These are phyloP conservation scores for Picea mariana DNA, from an alignment of 83 land plant genomes.

Conservation along the genomic window DNA sequence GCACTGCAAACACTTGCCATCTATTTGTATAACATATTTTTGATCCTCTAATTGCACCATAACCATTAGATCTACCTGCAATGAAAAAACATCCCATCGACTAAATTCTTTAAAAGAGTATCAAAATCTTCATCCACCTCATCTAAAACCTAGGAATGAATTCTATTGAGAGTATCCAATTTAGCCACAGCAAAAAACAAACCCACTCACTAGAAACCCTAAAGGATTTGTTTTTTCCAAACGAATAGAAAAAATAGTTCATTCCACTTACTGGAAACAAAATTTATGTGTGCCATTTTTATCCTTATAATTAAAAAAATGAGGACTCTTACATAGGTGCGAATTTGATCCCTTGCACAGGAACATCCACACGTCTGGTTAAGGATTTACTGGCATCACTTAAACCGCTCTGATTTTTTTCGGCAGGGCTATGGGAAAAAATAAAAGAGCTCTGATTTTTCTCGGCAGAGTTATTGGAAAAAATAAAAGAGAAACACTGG, in stretches of 20 bases:
- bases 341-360: not conserved
- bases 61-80: not conserved
- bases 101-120: constrained; percentile 2
- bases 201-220: too few species aligned
- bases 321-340: constrained; percentile 6
- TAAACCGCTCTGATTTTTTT: constrained; percentile 6
- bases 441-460: too few species aligned
- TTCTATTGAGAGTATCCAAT: not conserved
- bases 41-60: constrained; percentile 7
- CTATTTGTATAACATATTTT: too few species aligned
- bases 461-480: too few species aligned
- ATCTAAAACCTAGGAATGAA: not conserved
- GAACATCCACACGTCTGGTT: not conserved
- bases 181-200: too few species aligned
- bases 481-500: not conserved
- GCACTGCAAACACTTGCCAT: too few species aligned
- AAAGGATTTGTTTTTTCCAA: too few species aligned
- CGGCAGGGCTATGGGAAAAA: not conserved
- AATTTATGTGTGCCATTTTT: not conserved
- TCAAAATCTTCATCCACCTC: not conserved
- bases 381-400: constrained; percentile 13
- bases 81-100: constrained; percentile 2
- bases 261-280: not conserved
- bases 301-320: not conserved
- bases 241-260: too few species aligned